These are phyloP conservation scores for Penicillium frequentans DNA, from an alignment of 2,329 filamentous ascomycete genomes.

Conservation along the genomic window DNA sequence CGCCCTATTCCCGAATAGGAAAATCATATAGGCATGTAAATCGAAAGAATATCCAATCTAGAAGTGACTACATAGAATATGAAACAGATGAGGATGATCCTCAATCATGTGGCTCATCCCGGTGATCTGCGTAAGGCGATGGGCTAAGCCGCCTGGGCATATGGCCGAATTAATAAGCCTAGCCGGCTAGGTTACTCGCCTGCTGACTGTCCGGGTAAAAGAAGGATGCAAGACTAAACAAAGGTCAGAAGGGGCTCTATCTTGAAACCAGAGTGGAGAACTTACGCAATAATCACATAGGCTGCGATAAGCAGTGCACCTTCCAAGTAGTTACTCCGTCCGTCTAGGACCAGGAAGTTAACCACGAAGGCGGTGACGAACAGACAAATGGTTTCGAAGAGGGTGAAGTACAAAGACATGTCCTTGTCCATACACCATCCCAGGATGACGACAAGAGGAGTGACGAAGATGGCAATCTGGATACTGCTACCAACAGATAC, in stretches of 20 bases:
- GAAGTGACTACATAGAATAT: neutral
- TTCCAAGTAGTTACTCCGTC: slow-evolving; percentile 80
- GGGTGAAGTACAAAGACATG: slow-evolving; percentile 65
- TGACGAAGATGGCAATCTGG: slow-evolving; percentile 76
- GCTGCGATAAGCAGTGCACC: slow-evolving; percentile 73
- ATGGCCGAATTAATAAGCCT: neutral
- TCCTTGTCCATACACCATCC: slow-evolving; percentile 72
- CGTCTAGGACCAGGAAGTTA: slow-evolving; percentile 82
- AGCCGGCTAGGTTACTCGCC: slow-evolving; percentile 30
- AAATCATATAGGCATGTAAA: neutral
- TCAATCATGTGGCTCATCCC: neutral
- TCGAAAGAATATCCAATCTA: neutral
- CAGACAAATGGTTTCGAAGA: slow-evolving; percentile 67
- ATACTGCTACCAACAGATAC: slow-evolving; percentile 79
- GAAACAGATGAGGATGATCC: neutral
- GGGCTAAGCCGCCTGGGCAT: neutral
- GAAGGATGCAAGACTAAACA: slow-evolving; percentile 45
- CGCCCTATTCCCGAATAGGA: neutral
- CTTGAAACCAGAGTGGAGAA: neutral
- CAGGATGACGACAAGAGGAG: slow-evolving; percentile 72
- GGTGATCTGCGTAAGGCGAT: neutral
- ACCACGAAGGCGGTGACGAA: slow-evolving; percentile 82
- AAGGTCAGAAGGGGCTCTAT: neutral
- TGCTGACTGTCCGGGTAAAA: slow-evolving; percentile 34
- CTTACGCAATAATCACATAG: slow-evolving; percentile 73